A percentile compares a stretch with the other conserved stretches of the same genome.
Conservation (phyloP, 371 early-diverging fungal species). For the Mucor plumbeus region DNA sequence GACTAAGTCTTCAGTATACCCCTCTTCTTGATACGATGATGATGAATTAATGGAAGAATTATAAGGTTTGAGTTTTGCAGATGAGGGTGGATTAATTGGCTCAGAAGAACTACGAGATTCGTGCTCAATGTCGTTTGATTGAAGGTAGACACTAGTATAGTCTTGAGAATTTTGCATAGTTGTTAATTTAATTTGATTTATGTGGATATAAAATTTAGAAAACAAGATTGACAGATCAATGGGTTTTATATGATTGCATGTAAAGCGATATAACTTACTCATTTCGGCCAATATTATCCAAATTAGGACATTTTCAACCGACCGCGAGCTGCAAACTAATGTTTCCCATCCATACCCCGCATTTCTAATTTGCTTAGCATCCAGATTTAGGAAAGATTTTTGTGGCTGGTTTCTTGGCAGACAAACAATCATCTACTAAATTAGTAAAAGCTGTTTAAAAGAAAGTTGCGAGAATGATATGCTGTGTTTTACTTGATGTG, state of each 20-base stretch:
- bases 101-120: neutral
- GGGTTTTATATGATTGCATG: conserved; percentile 3
- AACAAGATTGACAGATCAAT: neutral
- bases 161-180: neutral
- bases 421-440: neutral
- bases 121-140: neutral
- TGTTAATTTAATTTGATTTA: neutral
- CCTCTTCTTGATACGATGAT: too few species aligned
- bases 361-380: neutral
- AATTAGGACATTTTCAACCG: conserved; percentile 14
- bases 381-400: neutral
- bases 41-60: neutral
- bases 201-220: neutral
- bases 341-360: neutral
- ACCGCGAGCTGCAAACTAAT: neutral
- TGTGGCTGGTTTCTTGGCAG: neutral
- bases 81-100: neutral
- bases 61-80: neutral
- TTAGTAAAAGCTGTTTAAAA: too few species aligned
- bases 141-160: neutral
- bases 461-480: neutral
- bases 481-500: neutral
- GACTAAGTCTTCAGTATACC: too few species aligned
- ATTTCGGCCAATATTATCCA: conserved; percentile 20
- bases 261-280: neutral